Conservation (phyloP, 805 yeast genomes). For the Sungouiozyma ichnusensis region DNA sequence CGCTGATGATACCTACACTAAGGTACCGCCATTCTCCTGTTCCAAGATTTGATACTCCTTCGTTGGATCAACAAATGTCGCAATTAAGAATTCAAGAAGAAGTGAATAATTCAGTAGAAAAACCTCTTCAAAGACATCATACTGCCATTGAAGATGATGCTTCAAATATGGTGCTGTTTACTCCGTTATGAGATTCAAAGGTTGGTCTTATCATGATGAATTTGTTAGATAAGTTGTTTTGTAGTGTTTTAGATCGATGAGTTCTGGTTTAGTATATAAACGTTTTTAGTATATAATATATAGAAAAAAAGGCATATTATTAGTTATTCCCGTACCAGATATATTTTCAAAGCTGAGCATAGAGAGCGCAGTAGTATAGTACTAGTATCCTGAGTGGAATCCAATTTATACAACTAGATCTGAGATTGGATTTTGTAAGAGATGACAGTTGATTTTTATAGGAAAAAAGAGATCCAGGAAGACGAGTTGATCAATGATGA, state of each 20-base stretch:
- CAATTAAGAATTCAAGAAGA: not conserved
- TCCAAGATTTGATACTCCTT: constrained; percentile 8
- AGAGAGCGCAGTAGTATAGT: too few relatives aligned
- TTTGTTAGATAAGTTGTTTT: too few relatives aligned
- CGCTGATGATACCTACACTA: constrained; percentile 23
- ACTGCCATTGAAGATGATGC: not conserved
- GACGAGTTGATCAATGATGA: constrained; percentile 3
- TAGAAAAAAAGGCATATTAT: too few relatives aligned
- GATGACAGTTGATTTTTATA: constrained; percentile 7
- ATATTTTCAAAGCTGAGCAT: too few relatives aligned
- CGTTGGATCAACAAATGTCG: constrained; percentile 2
- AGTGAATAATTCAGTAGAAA: not conserved
- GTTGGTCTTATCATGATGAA: too few relatives aligned
- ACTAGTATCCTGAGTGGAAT: too few relatives aligned
- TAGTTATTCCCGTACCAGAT: too few relatives aligned
- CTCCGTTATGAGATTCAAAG: not conserved
- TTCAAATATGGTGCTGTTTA: not conserved
- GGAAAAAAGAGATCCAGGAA: constrained; percentile 2
- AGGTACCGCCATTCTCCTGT: constrained; percentile 11
- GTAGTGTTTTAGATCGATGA: too few relatives aligned
- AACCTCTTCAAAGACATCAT: not conserved
- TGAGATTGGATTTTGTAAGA: not conserved
- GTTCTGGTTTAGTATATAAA: too few relatives aligned
- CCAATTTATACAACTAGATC: too few relatives aligned
- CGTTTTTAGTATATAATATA: too few relatives aligned